These are phyloP conservation scores for Zelopaecilomyces penicillatus DNA, from an alignment of 2,329 filamentous ascomycete genomes.

Conservation along the genomic window DNA sequence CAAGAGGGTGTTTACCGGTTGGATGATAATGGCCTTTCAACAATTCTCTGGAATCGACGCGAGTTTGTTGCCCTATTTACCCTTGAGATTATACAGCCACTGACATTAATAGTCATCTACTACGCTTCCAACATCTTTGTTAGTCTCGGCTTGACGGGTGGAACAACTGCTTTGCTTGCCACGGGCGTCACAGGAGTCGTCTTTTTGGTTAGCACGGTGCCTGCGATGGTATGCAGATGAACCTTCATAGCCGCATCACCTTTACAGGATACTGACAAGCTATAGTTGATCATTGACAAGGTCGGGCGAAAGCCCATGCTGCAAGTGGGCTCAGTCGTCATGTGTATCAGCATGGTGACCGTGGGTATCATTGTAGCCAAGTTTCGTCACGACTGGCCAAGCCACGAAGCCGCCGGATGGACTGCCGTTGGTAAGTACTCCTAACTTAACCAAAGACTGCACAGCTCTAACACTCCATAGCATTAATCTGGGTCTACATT, in stretches of 20 bases:
- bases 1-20: slow-evolving; percentile 56
- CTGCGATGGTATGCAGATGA: slow-evolving; percentile 18
- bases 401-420: slow-evolving; percentile 30
- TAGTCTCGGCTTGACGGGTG: slow-evolving; percentile 52
- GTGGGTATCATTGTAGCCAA: slow-evolving; percentile 33
- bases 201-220: slow-evolving; percentile 42
- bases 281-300: slow-evolving; percentile 27
- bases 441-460: too few species aligned
- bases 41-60: slow-evolving; percentile 26
- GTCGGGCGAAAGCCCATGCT: slow-evolving; percentile 33
- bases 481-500: slow-evolving; percentile 39
- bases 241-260: background rate
- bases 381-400: slow-evolving; percentile 27
- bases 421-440: slow-evolving; percentile 19
- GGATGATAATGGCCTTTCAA: slow-evolving; percentile 54
- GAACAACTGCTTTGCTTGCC: slow-evolving; percentile 53
- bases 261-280: background rate
- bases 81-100: slow-evolving; percentile 10
- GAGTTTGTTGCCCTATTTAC: background rate
- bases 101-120: slow-evolving; percentile 33
- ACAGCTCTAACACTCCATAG: slow-evolving; percentile 1
- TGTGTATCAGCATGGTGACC: slow-evolving; percentile 29
- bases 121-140: slow-evolving; percentile 50
- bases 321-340: slow-evolving; percentile 28
- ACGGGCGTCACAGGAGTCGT: slow-evolving; percentile 65